phyloP scores from a whole-genome alignment of 192 early-diverging fungal species.

The Ambispora gerdemannii region DNA sequence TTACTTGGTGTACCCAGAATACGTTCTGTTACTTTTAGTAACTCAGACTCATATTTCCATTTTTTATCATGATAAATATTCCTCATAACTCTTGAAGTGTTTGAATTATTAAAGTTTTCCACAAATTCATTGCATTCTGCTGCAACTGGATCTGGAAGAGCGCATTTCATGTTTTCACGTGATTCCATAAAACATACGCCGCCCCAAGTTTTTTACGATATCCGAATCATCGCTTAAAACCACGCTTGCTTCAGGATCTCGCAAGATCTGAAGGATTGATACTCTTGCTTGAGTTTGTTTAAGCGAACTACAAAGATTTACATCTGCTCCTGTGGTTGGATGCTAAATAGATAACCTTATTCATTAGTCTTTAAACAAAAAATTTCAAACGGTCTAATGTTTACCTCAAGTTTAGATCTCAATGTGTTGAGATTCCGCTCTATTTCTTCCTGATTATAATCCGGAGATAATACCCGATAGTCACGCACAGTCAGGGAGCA shows the following conservation, averaged over 20 bases:
- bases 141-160: neutral
- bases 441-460: slow-evolving; percentile 3
- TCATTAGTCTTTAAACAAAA: slow-evolving; percentile 13
- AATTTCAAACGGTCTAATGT: neutral
- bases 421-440: slow-evolving; percentile 13
- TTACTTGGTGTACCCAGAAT: neutral
- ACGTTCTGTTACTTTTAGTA: neutral
- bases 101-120: neutral
- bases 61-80: slow-evolving; percentile 16
- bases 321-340: slow-evolving; percentile 1
- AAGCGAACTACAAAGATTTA: slow-evolving; percentile 7
- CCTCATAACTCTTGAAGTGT: neutral
- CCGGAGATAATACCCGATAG: neutral
- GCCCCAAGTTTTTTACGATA: slow-evolving; percentile 12
- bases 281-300: slow-evolving; percentile 5
- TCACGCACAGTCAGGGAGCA: slow-evolving; percentile 26
- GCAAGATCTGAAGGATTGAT: neutral
- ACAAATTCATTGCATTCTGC: slow-evolving; percentile 11
- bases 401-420: slow-evolving; percentile 10
- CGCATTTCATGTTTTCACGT: slow-evolving; percentile 25
- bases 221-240: slow-evolving; percentile 17
- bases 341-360: slow-evolving; percentile 21
- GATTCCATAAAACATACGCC: slow-evolving; percentile 6
- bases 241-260: slow-evolving; percentile 18
- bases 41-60: neutral